A percentile compares a stretch with the other conserved stretches of the same genome.
These are phyloP conservation scores for Coffea eugenioides DNA, from an alignment of 257 asterid genomes.

Conservation along the genomic window DNA sequence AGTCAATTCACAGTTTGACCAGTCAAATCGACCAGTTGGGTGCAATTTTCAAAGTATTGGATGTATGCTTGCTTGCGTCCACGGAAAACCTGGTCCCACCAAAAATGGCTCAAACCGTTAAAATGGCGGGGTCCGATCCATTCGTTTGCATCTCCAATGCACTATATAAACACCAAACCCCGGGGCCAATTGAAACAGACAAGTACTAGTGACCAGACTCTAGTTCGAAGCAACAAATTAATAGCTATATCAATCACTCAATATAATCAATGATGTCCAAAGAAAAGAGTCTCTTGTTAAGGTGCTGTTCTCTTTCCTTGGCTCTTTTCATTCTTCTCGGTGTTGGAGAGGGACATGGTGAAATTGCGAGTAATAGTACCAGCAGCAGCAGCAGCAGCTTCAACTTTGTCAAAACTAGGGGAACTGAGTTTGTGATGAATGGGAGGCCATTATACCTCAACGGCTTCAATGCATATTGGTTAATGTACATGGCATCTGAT, in stretches of 20 bases:
- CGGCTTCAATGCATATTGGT: constrained; percentile 39
- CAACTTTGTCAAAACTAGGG: constrained; percentile 21
- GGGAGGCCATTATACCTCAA: constrained; percentile 27
- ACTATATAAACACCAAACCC: background rate
- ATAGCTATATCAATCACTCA: background rate
- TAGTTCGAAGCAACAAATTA: background rate
- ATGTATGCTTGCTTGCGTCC: too few relatives aligned
- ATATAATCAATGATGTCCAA: background rate
- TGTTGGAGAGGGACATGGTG: background rate
- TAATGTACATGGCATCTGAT: constrained; percentile 34
- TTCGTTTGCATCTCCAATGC: background rate
- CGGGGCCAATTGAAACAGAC: too few relatives aligned
- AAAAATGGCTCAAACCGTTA: too few relatives aligned
- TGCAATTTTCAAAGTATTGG: too few relatives aligned
- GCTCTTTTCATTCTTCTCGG: background rate
- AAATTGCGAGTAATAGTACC: background rate
- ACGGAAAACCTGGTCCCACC: too few relatives aligned
- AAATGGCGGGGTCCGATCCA: too few relatives aligned
- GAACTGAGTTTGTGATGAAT: constrained; percentile 19
- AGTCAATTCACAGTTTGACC: too few relatives aligned
- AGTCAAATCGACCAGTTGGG: too few relatives aligned
- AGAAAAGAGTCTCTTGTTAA: background rate
- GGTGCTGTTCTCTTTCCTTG: background rate
- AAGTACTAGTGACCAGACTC: background rate
- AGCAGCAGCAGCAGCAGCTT: background rate